Conservation (phyloP, 805 yeast species). For the Metschnikowia corniflorae region DNA sequence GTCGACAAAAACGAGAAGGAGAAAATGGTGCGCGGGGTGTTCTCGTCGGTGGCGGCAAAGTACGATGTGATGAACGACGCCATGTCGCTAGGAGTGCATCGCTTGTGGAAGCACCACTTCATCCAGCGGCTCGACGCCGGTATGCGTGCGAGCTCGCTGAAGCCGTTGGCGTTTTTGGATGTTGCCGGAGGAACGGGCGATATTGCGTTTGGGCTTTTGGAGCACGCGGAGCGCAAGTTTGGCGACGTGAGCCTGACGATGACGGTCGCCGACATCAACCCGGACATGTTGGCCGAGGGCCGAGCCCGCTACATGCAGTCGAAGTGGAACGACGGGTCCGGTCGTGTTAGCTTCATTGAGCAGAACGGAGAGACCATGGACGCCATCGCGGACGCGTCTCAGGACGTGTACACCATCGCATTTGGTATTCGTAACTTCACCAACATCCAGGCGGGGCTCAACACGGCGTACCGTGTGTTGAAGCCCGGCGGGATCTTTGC, state of each 20-base stretch:
- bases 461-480: conserved; percentile 92
- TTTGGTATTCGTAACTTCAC: conserved; percentile 98
- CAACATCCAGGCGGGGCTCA: conserved; percentile 85
- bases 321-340: conserved; percentile 53
- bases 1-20: conserved; percentile 81
- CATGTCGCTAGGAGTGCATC: conserved; percentile 93
- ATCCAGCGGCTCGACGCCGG: conserved; percentile 90
- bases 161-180: conserved; percentile 84
- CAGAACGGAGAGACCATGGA: conserved; percentile 93
- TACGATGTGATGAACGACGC: conserved; percentile 98
- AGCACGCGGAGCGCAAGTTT: conserved; percentile 78
- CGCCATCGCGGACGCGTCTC: conserved; percentile 76
- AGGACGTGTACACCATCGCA: conserved; percentile 94
- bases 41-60: conserved; percentile 89
- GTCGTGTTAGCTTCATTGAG: conserved; percentile 74
- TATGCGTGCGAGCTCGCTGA: conserved; percentile 72
- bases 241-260: conserved; percentile 74
- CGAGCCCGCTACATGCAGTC: conserved; percentile 63
- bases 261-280: conserved; percentile 92
- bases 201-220: conserved; percentile 91
- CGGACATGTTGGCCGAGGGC: conserved; percentile 95
- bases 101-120: conserved; percentile 92
- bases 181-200: conserved; percentile 99
- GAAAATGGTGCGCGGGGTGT: conserved; percentile 77
- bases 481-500: conserved; percentile 98